Evolutionary conservation across 2,329 filamentous ascomycete species (phyloP).

Genomic region (Cercospora janseana): DNA sequence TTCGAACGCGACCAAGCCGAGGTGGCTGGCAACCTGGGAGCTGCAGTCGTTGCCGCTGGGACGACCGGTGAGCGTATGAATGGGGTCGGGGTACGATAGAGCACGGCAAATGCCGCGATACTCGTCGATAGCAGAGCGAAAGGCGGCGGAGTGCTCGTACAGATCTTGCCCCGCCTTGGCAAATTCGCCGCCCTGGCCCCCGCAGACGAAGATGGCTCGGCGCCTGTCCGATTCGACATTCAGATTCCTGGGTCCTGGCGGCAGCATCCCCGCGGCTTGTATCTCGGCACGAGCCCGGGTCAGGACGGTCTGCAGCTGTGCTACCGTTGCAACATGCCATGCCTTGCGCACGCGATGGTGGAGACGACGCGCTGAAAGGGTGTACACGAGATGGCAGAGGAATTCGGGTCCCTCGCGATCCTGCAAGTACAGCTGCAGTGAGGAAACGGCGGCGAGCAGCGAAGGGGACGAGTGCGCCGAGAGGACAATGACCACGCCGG

Average conservation of each 20-base stretch:
- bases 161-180: background rate
- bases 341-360: slow-evolving; percentile 43
- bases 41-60: background rate
- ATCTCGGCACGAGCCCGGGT: too few relatives aligned
- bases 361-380: slow-evolving; percentile 58
- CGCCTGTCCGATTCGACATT: too few relatives aligned
- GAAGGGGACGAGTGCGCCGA: background rate
- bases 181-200: background rate
- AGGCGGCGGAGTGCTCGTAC: background rate
- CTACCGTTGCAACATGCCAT: background rate
- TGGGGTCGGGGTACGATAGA: background rate
- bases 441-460: background rate
- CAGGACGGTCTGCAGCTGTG: slow-evolving; percentile 24
- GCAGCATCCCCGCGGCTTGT: background rate
- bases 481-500: background rate
- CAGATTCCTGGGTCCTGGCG: too few relatives aligned
- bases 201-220: background rate
- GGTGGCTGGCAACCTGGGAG: background rate
- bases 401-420: slow-evolving; percentile 25
- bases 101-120: background rate
- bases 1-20: background rate
- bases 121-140: background rate
- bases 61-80: background rate
- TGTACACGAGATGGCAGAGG: slow-evolving; percentile 62
- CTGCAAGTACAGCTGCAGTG: background rate